Evolutionary conservation across 2,329 filamentous ascomycete species (phyloP).

Genomic region (Cadophora sp.): DNA sequence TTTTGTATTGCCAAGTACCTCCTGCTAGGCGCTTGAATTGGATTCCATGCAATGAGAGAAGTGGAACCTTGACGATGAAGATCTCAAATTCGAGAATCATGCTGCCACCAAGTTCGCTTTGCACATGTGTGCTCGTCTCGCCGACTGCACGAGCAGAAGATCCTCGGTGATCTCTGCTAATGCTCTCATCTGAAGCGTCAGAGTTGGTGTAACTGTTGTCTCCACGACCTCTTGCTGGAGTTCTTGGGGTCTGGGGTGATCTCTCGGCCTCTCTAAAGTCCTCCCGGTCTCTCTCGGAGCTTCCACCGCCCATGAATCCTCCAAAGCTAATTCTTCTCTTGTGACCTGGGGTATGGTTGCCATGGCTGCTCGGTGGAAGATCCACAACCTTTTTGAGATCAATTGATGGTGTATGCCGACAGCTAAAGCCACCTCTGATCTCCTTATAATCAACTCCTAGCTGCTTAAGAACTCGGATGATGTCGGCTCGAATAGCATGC

Average conservation of each 20-base stretch:
- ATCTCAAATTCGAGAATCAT: slow-evolving; percentile 93
- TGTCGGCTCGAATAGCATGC: slow-evolving; percentile 82
- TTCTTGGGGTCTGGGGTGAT: slow-evolving; percentile 56
- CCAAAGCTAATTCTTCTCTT: slow-evolving; percentile 85
- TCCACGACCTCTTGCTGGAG: slow-evolving; percentile 52
- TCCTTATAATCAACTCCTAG: slow-evolving; percentile 91
- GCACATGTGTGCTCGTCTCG: slow-evolving; percentile 91
- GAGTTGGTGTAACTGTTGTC: slow-evolving; percentile 85
- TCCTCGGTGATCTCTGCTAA: slow-evolving; percentile 60
- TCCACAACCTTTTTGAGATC: slow-evolving; percentile 79
- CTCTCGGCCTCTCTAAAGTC: slow-evolving; percentile 69
- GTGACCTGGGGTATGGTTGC: slow-evolving; percentile 62
- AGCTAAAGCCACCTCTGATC: slow-evolving; percentile 93
- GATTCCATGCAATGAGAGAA: slow-evolving; percentile 91
- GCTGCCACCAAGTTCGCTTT: slow-evolving; percentile 84
- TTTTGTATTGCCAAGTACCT: slow-evolving; percentile 98
- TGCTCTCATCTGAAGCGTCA: slow-evolving; percentile 82
- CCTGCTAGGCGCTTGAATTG: slow-evolving; percentile 97
- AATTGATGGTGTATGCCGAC: slow-evolving; percentile 87
- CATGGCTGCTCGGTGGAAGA: slow-evolving; percentile 59
- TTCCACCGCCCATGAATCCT: slow-evolving; percentile 61
- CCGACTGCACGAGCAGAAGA: slow-evolving; percentile 70
- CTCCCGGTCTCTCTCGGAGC: slow-evolving; percentile 69
- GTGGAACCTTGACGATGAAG: slow-evolving; percentile 94
- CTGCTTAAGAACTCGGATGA: slow-evolving; percentile 87